These are phyloP conservation scores for Ziziphus jujuba DNA, from an alignment of 306 rosid species.

Conservation along the genomic window DNA sequence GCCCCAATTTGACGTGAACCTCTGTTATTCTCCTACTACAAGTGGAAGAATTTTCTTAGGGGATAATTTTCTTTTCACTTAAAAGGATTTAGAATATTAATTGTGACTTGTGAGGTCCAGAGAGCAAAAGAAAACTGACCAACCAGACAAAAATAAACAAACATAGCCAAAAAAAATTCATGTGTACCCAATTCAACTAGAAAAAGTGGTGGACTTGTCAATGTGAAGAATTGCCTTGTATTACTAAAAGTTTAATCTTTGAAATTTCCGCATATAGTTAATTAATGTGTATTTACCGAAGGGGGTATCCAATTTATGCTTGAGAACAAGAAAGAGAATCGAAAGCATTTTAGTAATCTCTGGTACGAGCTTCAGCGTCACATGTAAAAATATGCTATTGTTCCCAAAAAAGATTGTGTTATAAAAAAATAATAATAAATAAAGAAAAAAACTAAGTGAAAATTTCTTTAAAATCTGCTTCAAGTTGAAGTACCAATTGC, in stretches of 20 bases:
- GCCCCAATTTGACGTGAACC: slow-evolving; percentile 22
- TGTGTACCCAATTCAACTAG: no score
- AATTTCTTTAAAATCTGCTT: neutral
- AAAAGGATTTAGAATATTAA: neutral
- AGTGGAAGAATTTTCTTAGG: neutral
- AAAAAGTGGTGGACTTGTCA: neutral
- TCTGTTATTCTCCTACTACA: neutral
- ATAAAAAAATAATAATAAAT: slow-evolving; percentile 2
- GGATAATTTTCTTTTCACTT: neutral
- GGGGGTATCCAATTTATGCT: neutral
- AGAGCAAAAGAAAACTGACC: neutral
- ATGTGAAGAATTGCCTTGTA: neutral
- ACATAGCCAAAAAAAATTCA: no score
- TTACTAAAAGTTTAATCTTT: neutral
- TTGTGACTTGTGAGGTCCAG: neutral
- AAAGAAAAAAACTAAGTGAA: slow-evolving; percentile 11
- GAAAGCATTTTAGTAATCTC: neutral
- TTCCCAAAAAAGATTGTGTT: slow-evolving; percentile 15
- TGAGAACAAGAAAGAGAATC: neutral
- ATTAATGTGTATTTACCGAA: no score
- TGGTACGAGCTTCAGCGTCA: no score
- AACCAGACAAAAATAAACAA: neutral
- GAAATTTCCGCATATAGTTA: no score
- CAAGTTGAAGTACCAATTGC: slow-evolving; percentile 15
- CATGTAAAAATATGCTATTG: slow-evolving; percentile 15